Evolutionary conservation across 352 stramenopile genomes (phyloP).

Genomic region (Globisporangium irregulare): DNA sequence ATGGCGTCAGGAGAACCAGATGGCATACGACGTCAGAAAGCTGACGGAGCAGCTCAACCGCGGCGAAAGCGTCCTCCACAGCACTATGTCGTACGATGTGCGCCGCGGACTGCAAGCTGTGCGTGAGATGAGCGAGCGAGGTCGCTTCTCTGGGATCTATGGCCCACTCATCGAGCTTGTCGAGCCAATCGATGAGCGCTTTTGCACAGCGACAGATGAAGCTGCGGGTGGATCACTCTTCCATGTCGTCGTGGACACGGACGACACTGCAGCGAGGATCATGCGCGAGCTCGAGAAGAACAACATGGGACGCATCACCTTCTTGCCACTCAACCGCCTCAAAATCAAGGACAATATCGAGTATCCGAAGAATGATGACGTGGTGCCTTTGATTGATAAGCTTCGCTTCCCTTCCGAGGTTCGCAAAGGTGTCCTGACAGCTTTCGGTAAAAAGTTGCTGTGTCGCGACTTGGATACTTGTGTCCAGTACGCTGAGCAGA

Average conservation of each 20-base stretch:
- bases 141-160: constrained; percentile 82
- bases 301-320: constrained; percentile 95
- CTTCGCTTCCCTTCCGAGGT: constrained; percentile 86
- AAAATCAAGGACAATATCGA: constrained; percentile 81
- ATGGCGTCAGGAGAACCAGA: constrained; percentile 78
- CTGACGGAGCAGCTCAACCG: constrained; percentile 65
- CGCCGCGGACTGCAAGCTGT: constrained; percentile 81
- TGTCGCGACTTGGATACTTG: constrained; percentile 92
- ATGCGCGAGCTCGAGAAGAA: constrained; percentile 94
- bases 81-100: constrained; percentile 86
- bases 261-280: constrained; percentile 93
- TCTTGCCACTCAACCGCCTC: constrained; percentile 94
- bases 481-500: constrained; percentile 68
- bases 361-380: constrained; percentile 78
- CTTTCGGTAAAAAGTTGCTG: constrained; percentile 97
- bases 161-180: constrained; percentile 98
- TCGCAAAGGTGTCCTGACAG: constrained; percentile 90
- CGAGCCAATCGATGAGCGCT: constrained; percentile 81
- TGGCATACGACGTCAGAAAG: constrained; percentile 72
- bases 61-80: constrained; percentile 77
- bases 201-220: constrained; percentile 95
- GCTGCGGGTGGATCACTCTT: constrained; percentile 95
- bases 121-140: constrained; percentile 82
- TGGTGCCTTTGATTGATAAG: constrained; percentile 82
- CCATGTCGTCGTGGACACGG: constrained; percentile 98